phyloP scores from a whole-genome alignment of 306 rosid genomes.

The Casuarina cunninghamiana region DNA sequence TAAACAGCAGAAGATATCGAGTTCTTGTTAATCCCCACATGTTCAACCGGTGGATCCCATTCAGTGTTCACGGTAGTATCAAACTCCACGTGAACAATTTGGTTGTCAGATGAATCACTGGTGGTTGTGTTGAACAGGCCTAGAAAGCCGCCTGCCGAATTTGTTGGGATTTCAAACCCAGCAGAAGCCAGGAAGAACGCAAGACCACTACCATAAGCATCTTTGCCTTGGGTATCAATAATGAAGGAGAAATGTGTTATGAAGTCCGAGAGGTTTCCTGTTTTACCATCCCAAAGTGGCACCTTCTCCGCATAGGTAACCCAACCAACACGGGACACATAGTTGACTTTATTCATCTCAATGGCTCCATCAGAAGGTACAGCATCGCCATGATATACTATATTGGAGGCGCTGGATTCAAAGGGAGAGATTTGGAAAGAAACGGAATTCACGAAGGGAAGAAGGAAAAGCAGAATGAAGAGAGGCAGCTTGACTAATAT shows the following conservation, averaged over 20 bases:
- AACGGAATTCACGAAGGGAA: no score
- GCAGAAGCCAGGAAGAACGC: conserved; percentile 67
- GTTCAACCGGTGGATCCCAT: conserved; percentile 33
- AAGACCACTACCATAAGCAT: conserved; percentile 49
- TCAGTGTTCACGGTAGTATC: conserved; percentile 32
- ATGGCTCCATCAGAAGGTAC: not conserved
- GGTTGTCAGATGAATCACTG: not conserved
- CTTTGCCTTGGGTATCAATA: conserved; percentile 2
- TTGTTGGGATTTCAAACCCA: conserved; percentile 14
- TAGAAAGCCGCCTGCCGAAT: conserved; percentile 1
- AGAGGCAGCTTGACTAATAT: no score
- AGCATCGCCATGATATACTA: no score
- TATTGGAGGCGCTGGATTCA: no score
- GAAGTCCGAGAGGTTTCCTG: conserved; percentile 36
- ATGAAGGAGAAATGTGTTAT: conserved; percentile 36
- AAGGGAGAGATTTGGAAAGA: no score
- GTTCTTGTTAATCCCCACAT: conserved; percentile 43
- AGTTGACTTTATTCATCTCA: not conserved
- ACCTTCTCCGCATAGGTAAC: conserved; percentile 29
- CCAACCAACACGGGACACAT: conserved; percentile 34
- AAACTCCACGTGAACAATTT: conserved; percentile 41
- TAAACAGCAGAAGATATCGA: conserved; percentile 30
- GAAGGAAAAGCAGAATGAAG: no score
- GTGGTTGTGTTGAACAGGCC: conserved; percentile 26
- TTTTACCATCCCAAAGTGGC: conserved; percentile 35